Percentiles rank a stretch among this genome's conserved stretches.
These are phyloP conservation scores for Silene conica DNA, from an alignment of 148 eudicot genomes.

Conservation along the genomic window DNA sequence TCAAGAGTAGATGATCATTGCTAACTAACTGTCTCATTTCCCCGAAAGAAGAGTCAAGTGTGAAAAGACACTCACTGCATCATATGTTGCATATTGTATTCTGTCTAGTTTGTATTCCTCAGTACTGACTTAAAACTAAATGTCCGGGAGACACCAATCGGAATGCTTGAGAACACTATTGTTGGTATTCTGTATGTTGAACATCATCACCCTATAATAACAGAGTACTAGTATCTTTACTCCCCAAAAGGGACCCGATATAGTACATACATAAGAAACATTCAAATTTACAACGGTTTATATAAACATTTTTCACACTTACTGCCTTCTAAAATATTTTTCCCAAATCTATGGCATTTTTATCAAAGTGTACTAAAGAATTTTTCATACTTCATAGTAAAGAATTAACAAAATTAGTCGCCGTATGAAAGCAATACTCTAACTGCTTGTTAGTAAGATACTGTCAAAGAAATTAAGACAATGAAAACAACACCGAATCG, in stretches of 20 bases:
- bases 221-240: neutral
- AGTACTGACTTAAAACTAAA: neutral
- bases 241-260: neutral
- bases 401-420: no score
- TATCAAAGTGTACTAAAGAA: no score
- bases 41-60: neutral
- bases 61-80: conserved; percentile 7
- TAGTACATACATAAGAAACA: no score
- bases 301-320: no score
- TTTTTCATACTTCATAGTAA: no score
- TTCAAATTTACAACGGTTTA: no score
- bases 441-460: no score
- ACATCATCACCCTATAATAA: neutral
- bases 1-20: neutral
- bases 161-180: conserved; percentile 7
- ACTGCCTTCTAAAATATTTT: no score
- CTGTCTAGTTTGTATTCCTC: neutral
- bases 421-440: no score
- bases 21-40: conserved; percentile 5
- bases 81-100: conserved; percentile 5
- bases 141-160: neutral
- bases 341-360: no score
- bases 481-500: no score
- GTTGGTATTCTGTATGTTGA: neutral
- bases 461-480: no score